Base-by-base conservation (phyloP, 345 rosid genomes). In the Litchi chinensis region DNA sequence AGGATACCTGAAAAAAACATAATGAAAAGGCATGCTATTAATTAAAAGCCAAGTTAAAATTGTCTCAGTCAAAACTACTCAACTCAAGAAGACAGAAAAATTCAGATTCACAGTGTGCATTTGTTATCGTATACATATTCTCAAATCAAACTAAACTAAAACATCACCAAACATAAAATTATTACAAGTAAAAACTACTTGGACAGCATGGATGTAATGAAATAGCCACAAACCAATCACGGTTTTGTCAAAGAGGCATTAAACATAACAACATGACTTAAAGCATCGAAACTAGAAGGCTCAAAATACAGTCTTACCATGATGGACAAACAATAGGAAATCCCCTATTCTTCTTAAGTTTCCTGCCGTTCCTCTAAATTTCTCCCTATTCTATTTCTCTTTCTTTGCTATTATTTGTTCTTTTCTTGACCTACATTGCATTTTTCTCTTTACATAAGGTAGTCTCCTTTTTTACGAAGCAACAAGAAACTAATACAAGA, bases 1-100 rank as follows among this genome's bases (percentile, higher is more conserved):
- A 96, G 81, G 66, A 94, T 65, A 87, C 99, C 98, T 96, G 80
- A 67, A 76, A 79, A 44, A 78, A 60, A 77, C n/a, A n/a, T 39
- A 73, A 12, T 39, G 24, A 73, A 70, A 77, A 79, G 70, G 26
- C 24, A 74, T 81, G 65, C 8, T 56, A 18, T n/a, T 8, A 22
- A 9, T 59, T 19, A 21, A 19, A 59, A 19, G 64, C 64, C 10
- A 59, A 59, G 64, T 10, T 15, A 52, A 52, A 52, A 52, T 52
- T 3, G 57, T 52, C 57, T 52, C 18, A 52, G 6, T 57, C 40
- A 40, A 6, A 37, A 54, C 39, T 54, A 50, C 37, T 44, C 13
- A 44, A 22, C 26, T 54, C 16, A 56, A 37, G 15, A 19, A 64
- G 69, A 44, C 41, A 24, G 8, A 52, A 11, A 67, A 68, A 4